phyloP scores from a whole-genome alignment of 768 basidiomycete species.

The Hygrophoropsis aurantiaca region DNA sequence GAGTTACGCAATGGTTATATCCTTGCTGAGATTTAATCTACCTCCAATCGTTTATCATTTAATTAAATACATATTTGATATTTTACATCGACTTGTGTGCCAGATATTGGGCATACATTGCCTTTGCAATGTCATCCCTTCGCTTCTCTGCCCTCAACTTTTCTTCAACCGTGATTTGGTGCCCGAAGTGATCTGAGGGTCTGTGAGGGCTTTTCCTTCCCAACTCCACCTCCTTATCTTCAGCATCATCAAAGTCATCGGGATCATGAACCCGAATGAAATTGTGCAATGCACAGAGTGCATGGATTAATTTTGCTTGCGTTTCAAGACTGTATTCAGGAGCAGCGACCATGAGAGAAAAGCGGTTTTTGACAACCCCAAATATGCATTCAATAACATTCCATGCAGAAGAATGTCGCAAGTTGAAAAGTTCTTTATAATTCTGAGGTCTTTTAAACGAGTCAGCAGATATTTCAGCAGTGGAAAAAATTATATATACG shows the following conservation, averaged over 20 bases:
- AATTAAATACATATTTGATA: no score
- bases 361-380: slow-evolving; percentile 35
- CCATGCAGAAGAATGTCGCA: slow-evolving; percentile 36
- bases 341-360: slow-evolving; percentile 11
- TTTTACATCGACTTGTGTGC: no score
- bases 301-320: slow-evolving; percentile 20
- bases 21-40: no score
- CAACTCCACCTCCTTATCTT: neutral
- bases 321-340: slow-evolving; percentile 19
- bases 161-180: neutral
- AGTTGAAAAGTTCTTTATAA: slow-evolving; percentile 41
- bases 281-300: slow-evolving; percentile 24
- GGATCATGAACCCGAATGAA: neutral
- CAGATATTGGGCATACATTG: no score
- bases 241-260: neutral
- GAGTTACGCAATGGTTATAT: no score
- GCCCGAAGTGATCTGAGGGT: neutral
- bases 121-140: slow-evolving; percentile 1
- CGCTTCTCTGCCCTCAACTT: neutral
- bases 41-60: no score
- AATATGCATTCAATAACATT: slow-evolving; percentile 42
- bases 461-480: no score
- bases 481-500: no score
- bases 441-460: no score
- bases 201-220: no score